Evolutionary conservation across 805 yeast species (phyloP).

Genomic region (Spathaspora sp.): DNA sequence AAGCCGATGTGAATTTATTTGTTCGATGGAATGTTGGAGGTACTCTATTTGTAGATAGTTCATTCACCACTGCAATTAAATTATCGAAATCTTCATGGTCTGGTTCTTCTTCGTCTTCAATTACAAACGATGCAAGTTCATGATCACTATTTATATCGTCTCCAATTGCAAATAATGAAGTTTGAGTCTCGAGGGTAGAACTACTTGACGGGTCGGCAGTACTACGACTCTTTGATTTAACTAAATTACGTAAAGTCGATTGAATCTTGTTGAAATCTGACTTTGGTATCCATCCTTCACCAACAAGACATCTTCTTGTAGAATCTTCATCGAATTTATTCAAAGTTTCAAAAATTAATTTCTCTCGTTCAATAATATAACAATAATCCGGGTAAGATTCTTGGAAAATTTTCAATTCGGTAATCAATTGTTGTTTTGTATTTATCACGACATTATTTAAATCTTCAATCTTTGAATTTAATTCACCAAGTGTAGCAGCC

Average conservation of each 20-base stretch:
- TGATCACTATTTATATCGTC: slow-evolving; percentile 12
- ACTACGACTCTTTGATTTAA: slow-evolving; percentile 26
- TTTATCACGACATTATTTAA: slow-evolving; percentile 27
- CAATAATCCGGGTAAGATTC: slow-evolving; percentile 30
- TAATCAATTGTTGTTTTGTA: slow-evolving; percentile 33
- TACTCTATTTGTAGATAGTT: slow-evolving; percentile 58
- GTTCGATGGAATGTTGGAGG: slow-evolving; percentile 73
- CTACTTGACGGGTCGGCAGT: neutral
- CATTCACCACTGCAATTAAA: slow-evolving; percentile 47
- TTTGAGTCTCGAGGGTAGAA: slow-evolving; percentile 2
- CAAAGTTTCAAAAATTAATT: slow-evolving; percentile 54
- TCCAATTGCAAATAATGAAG: slow-evolving; percentile 21
- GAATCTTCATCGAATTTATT: slow-evolving; percentile 68
- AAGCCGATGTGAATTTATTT: slow-evolving; percentile 66
- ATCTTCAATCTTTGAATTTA: slow-evolving; percentile 31
- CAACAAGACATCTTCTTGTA: slow-evolving; percentile 61
- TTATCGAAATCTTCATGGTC: slow-evolving; percentile 17
- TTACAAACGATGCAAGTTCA: slow-evolving; percentile 9
- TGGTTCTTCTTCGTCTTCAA: slow-evolving; percentile 9
- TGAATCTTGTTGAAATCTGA: slow-evolving; percentile 40
- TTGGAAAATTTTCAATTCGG: slow-evolving; percentile 35
- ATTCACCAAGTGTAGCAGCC: slow-evolving; percentile 21
- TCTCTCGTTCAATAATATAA: slow-evolving; percentile 47
- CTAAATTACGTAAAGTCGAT: slow-evolving; percentile 37
- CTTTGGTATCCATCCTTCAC: slow-evolving; percentile 73